Base-by-base conservation (phyloP, 1,284 basidiomycete species). In the Pterulicium gracile region DNA sequence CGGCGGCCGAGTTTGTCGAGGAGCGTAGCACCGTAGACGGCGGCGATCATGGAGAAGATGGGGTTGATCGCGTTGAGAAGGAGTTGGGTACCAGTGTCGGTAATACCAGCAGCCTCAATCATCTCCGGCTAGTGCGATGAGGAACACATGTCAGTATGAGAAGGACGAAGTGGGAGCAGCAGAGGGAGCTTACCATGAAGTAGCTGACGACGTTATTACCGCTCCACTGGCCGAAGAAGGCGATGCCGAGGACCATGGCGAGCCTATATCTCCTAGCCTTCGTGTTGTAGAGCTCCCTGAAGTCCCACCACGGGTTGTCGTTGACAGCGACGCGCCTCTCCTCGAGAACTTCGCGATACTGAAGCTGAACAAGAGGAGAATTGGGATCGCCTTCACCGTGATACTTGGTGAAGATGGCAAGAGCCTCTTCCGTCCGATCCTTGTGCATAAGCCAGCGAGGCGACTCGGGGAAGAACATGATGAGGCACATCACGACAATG, bases 301-400 rank as follows among this genome's bases (percentile, higher is more conserved):
- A 74, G 51, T 75, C 71, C 68, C 70, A 78, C 75, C 76, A 79
- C 46, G 72, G 64, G 60, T 81, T 81, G 59, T 82, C 78, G 13
- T 73, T 71, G 18, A 72, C 78, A 54, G 77, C 68, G 4, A 70
- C 50, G 32, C 63, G 61, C 47, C 80, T 72, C 3, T 66, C 59
- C 51, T 76, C 74, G 52, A 73, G 67, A 56, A 75, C 74, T 55
- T 81, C 79, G 44, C 62, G 65, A 64, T 69, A 71, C 55, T 81
- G 71, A n/a, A 80, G 64, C 22, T 60, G 56, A n/a, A 72, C 73
- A 24, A 70, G 58, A 47, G 71, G 74, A 48, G 68, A 68, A 50
- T 68, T 64, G 20, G 59, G 59, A 47, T 74, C 65, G 15, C 64
- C 70, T 47, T 68, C 62, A 18, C 70, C 71, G 52, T 80, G 77